Percentiles rank a stretch among this genome's conserved stretches.
Evolutionary conservation across 2,329 filamentous ascomycete species (phyloP).

Genomic region (Ophiostoma angusticollis): DNA sequence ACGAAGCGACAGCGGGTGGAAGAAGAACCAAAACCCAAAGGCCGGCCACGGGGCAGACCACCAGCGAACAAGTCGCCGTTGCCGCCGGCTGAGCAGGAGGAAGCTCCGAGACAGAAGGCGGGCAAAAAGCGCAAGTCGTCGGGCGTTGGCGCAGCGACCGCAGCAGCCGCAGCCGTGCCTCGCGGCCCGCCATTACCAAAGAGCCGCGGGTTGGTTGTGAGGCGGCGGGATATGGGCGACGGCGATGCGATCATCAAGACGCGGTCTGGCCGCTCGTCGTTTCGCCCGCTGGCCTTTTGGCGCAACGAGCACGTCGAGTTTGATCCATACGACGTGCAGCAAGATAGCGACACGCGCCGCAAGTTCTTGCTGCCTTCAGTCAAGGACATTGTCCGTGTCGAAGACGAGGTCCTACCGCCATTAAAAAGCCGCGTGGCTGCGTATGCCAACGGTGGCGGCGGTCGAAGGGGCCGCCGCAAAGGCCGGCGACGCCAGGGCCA

Average conservation of each 20-base stretch:
- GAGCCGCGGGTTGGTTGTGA: conserved; percentile 39
- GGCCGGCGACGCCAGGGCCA: conserved; percentile 1
- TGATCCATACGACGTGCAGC: conserved; percentile 42
- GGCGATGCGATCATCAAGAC: conserved; percentile 40
- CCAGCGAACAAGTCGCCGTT: not conserved
- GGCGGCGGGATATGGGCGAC: conserved; percentile 29
- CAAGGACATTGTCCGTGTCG: conserved; percentile 64
- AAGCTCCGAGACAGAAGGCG: conserved; percentile 1
- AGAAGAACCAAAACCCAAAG: conserved; percentile 8
- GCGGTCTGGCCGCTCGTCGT: conserved; percentile 65
- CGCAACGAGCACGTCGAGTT: conserved; percentile 68
- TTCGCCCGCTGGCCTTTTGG: conserved; percentile 75
- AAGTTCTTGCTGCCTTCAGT: conserved; percentile 55
- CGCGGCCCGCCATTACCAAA: conserved; percentile 44
- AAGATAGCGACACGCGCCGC: conserved; percentile 25
- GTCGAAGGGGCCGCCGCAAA: conserved; percentile 7
- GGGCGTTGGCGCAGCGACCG: conserved; percentile 32
- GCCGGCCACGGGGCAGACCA: conserved; percentile 10
- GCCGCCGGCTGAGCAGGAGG: not conserved
- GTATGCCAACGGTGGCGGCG: not conserved
- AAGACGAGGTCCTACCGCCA: conserved; percentile 41
- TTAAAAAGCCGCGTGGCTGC: conserved; percentile 13
- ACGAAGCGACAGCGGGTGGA: conserved; percentile 10
- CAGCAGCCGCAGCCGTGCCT: conserved; percentile 31
- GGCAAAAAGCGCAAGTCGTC: conserved; percentile 25